These are phyloP conservation scores for Chaetomium strumarium DNA, from an alignment of 2,329 filamentous ascomycete genomes.

Conservation along the genomic window DNA sequence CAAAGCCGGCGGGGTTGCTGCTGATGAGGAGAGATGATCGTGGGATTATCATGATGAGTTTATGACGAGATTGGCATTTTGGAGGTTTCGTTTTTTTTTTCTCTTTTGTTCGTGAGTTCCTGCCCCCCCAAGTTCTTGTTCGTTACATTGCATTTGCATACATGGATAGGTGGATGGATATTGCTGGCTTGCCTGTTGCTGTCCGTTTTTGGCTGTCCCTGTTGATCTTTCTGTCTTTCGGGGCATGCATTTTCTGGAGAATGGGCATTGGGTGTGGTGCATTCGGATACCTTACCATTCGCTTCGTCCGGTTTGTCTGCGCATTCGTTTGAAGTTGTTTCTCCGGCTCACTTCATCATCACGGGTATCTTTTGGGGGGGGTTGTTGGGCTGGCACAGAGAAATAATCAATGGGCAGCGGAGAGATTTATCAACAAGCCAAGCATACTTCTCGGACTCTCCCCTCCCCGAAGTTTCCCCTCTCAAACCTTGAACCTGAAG, in stretches of 20 bases:
- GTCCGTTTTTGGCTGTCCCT: background rate
- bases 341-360: background rate
- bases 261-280: background rate
- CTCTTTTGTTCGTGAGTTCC: background rate
- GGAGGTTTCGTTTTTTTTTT: background rate
- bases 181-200: background rate
- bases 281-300: no score
- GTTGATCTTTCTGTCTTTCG: background rate
- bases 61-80: background rate
- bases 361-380: background rate
- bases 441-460: background rate
- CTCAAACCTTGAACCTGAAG: conserved; percentile 58
- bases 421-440: background rate
- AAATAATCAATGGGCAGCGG: no score
- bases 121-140: background rate
- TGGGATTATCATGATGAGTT: background rate
- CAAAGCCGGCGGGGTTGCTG: background rate
- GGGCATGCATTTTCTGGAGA: background rate
- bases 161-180: background rate
- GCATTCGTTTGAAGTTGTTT: background rate
- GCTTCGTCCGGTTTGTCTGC: no score
- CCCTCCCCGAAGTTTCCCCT: background rate
- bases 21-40: background rate
- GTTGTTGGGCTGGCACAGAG: background rate
- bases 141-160: background rate